Evolutionary conservation across 257 asterid species (phyloP), one percentile per base, ranked within the genome.

Genomic region (Jacaranda copaia): DNA sequence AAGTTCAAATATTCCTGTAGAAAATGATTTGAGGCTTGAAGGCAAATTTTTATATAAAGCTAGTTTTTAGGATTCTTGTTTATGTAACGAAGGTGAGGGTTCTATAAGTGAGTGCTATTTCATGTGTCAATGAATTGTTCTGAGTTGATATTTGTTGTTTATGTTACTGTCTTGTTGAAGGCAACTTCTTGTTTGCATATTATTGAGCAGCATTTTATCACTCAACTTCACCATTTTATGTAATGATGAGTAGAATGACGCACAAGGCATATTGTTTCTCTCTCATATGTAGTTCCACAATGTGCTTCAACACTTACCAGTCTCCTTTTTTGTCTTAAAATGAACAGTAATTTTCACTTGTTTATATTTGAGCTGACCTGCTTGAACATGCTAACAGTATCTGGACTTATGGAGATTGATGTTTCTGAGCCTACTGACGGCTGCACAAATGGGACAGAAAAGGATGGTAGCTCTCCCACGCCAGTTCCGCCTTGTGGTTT

Each of bases 401-500:
- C 25, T 42, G 65, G 38, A 52, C 11, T 48, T 3, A 76, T 76
- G 80, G 68, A 67, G 59, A 25, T 39, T 65, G 73, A n/a, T 35
- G 39, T 15, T 45, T 68, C 63, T 9, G 74, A 76, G 39, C n/a
- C 32, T 25, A 32, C 68, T 16, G 8, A 52, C 32, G 53, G 53
- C 42, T 49, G 46, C 9, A 8, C 68, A n/a, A 52, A 36, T 45
- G 51, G 39, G 74, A 64, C 18, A 7, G 58, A 8, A 40, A 39
- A 55, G 25, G 59, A 39, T 1, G 56, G 13, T 18, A 42, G 25
- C 66, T n/a, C 60, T 49, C 56, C 18, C 0, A 53, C 14, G 68
- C 79, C 73, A 12, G 81, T 86, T 74, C 57, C 58, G 4, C 83
- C 56, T 35, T 0, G 40, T 18, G 69, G 68, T 13, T 63, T 84